Evolutionary conservation across 2,329 filamentous ascomycete genomes (phyloP).

Genomic region (Bipolaris cookei): DNA sequence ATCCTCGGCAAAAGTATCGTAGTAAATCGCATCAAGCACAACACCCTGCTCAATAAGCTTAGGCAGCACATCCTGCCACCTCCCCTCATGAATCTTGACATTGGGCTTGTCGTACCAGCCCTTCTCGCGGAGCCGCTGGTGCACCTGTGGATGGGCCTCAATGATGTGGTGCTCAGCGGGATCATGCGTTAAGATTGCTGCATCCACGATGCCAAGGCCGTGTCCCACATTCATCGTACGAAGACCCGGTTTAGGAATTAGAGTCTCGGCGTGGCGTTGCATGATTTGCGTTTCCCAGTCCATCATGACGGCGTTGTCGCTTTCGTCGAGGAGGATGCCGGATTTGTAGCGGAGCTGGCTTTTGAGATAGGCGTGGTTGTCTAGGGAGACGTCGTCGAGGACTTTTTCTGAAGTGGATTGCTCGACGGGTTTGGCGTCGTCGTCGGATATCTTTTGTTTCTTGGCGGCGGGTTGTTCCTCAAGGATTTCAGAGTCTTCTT

Average conservation of each 20-base stretch:
- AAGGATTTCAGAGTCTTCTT: constrained; percentile 27
- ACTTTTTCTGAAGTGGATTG: constrained; percentile 33
- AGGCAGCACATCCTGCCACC: constrained; percentile 82
- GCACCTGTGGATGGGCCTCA: constrained; percentile 81
- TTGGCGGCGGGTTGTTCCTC: constrained; percentile 42
- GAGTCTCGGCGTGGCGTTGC: constrained; percentile 72
- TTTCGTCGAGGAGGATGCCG: constrained; percentile 68
- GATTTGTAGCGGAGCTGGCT: constrained; percentile 43
- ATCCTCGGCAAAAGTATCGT: constrained; percentile 49
- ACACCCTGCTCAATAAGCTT: constrained; percentile 70
- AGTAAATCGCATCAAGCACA: constrained; percentile 72
- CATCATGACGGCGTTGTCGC: constrained; percentile 91
- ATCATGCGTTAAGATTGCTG: constrained; percentile 71
- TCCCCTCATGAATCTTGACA: constrained; percentile 69
- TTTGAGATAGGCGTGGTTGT: constrained; percentile 51
- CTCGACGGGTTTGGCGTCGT: constrained; percentile 34
- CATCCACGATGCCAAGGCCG: constrained; percentile 88
- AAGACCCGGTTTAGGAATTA: constrained; percentile 67
- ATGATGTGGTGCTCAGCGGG: constrained; percentile 81
- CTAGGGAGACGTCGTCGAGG: constrained; percentile 44
- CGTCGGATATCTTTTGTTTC: constrained; percentile 43
- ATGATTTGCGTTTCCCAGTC: constrained; percentile 89
- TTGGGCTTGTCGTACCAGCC: constrained; percentile 70
- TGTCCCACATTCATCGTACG: constrained; percentile 86
- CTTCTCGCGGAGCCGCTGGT: constrained; percentile 69